A percentile compares a stretch with the other conserved stretches of the same genome.
Evolutionary conservation across 805 yeast genomes (phyloP).

Genomic region (Spathaspora gorwiae): DNA sequence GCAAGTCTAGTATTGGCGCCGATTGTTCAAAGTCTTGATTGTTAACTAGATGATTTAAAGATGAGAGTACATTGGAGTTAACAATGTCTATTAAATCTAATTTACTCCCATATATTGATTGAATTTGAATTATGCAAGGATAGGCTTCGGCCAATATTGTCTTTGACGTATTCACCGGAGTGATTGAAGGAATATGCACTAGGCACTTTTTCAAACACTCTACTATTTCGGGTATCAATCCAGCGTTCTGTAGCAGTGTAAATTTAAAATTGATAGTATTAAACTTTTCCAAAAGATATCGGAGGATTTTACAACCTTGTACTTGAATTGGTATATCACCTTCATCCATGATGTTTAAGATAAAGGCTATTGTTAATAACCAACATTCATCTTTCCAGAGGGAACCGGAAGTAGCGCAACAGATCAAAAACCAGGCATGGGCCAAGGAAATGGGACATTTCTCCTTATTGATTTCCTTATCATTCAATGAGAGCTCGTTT

Average conservation of each 20-base stretch:
- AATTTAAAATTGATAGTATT: background rate
- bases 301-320: conserved; percentile 1
- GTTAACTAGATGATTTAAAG: conserved; percentile 11
- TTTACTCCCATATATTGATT: background rate
- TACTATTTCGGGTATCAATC: background rate
- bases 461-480: background rate
- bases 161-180: conserved; percentile 2
- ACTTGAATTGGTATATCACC: background rate
- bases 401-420: too few relatives aligned
- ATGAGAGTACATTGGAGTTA: conserved; percentile 18
- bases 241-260: background rate
- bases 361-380: background rate
- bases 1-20: conserved; percentile 8
- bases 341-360: background rate
- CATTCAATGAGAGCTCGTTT: conserved; percentile 7
- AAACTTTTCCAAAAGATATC: background rate
- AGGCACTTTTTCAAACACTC: conserved; percentile 3
- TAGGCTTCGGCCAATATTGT: conserved; percentile 2
- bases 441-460: background rate
- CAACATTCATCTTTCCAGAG: background rate
- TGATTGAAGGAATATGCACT: conserved; percentile 2
- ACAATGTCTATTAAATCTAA: conserved; percentile 19
- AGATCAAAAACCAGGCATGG: conserved; percentile 1
- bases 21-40: conserved; percentile 8
- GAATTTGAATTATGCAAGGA: conserved; percentile 2